Percentiles rank a stretch among this genome's conserved stretches.
Conservation (phyloP, 345 rosid species). For the Eucalyptus cloeziana region DNA sequence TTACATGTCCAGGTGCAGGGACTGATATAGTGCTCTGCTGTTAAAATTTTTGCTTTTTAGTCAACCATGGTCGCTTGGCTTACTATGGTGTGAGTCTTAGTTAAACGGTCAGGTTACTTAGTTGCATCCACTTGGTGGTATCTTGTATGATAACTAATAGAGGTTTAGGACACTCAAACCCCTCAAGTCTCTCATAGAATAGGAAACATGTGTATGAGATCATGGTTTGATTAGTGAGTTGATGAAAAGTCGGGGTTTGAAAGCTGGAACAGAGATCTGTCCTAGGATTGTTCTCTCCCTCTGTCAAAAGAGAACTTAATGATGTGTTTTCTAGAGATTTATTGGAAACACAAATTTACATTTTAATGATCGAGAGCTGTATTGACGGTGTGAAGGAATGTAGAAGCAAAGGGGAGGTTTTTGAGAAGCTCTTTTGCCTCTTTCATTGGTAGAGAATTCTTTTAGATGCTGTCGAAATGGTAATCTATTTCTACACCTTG, state of each 20-base stretch:
- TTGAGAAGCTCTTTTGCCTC: neutral
- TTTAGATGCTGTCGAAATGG: neutral
- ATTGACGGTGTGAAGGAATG: neutral
- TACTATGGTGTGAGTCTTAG: neutral
- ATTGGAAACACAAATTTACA: neutral
- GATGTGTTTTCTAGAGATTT: neutral
- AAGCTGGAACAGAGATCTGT: neutral
- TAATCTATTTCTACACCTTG: neutral
- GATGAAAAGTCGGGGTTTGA: neutral
- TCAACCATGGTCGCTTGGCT: neutral
- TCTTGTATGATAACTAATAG: neutral
- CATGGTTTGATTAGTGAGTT: neutral
- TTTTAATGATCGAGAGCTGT: neutral
- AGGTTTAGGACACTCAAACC: neutral
- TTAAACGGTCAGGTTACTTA: neutral
- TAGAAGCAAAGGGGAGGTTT: neutral
- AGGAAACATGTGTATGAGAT: neutral
- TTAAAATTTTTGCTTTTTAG: neutral
- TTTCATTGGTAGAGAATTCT: neutral
- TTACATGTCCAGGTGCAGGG: neutral
- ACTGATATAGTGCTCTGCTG: neutral
- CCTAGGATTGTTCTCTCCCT: neutral
- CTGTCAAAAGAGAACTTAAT: neutral
- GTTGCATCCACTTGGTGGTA: neutral
- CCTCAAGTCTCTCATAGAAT: neutral